phyloP scores from a whole-genome alignment of 441 rosid genomes.

The Jatropha multifida region DNA sequence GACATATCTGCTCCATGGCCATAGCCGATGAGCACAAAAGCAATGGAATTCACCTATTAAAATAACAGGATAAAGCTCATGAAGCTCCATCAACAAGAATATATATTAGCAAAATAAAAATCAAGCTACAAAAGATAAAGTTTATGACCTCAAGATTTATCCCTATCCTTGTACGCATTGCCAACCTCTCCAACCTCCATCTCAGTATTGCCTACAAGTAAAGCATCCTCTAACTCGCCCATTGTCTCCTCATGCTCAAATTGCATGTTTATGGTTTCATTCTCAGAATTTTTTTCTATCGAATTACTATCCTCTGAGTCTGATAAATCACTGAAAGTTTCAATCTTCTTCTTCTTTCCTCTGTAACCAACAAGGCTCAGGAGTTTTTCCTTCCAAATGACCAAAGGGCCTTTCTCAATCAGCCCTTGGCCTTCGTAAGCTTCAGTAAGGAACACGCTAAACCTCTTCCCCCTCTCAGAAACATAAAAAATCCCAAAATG shows the following conservation, averaged over 20 bases:
- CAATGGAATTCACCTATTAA: background rate
- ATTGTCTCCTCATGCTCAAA: slow-evolving; percentile 37
- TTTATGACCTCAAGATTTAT: slow-evolving; percentile 28
- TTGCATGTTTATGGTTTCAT: slow-evolving; percentile 29
- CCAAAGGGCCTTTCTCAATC: slow-evolving; percentile 59
- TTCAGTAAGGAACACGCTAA: slow-evolving; percentile 83
- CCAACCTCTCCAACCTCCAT: slow-evolving; percentile 50
- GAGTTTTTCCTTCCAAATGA: slow-evolving; percentile 77
- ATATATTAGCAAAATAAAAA: background rate
- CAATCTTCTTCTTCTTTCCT: slow-evolving; percentile 65
- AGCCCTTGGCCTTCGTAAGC: slow-evolving; percentile 69
- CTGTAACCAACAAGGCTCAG: slow-evolving; percentile 62
- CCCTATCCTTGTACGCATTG: slow-evolving; percentile 30
- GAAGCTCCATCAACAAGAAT: background rate
- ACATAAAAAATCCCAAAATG: slow-evolving; percentile 89
- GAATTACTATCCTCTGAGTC: slow-evolving; percentile 46
- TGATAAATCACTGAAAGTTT: slow-evolving; percentile 49
- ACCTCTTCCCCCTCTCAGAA: slow-evolving; percentile 87
- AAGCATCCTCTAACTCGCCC: slow-evolving; percentile 34
- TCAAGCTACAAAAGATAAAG: slow-evolving; percentile 7
- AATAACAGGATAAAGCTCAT: background rate
- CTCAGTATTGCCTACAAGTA: slow-evolving; percentile 33
- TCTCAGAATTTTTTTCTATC: slow-evolving; percentile 35
- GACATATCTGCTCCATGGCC: background rate
- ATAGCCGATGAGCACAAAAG: background rate